phyloP scores from a whole-genome alignment of 805 yeast species.

The Saccharomycopsis malanga region DNA sequence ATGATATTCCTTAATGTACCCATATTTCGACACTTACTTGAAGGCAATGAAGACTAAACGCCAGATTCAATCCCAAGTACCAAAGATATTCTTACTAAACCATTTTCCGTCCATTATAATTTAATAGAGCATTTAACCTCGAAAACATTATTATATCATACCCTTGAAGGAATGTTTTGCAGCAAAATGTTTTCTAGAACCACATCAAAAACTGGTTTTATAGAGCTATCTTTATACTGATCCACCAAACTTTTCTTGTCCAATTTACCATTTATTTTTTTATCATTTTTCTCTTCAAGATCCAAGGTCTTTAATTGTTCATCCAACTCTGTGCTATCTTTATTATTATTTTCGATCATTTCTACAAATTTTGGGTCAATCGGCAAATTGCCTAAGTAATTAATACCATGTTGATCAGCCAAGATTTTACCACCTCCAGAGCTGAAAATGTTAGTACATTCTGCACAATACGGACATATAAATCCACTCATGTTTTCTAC shows the following conservation, averaged over 20 bases:
- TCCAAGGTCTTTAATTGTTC: background rate
- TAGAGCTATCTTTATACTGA: slow-evolving; percentile 30
- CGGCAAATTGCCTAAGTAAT: slow-evolving; percentile 82
- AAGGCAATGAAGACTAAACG: too few relatives aligned
- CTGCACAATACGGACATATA: slow-evolving; percentile 88
- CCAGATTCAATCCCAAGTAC: too few relatives aligned
- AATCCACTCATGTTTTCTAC: slow-evolving; percentile 97
- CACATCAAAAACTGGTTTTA: slow-evolving; percentile 36
- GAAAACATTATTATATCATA: too few relatives aligned
- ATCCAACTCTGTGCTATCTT: slow-evolving; percentile 26
- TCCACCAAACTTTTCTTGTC: slow-evolving; percentile 28
- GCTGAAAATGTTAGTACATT: slow-evolving; percentile 86
- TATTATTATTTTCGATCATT: slow-evolving; percentile 64
- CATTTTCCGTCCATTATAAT: too few relatives aligned
- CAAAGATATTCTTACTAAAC: too few relatives aligned
- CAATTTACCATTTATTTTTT: slow-evolving; percentile 5
- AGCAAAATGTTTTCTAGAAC: slow-evolving; percentile 37
- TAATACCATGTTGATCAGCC: slow-evolving; percentile 54
- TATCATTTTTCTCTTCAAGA: background rate
- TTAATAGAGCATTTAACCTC: too few relatives aligned
- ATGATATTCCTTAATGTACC: too few relatives aligned
- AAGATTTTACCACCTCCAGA: slow-evolving; percentile 83
- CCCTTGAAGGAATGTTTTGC: slow-evolving; percentile 26
- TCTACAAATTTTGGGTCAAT: slow-evolving; percentile 90
- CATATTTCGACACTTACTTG: too few relatives aligned